These are phyloP conservation scores for Lagerstroemia speciosa DNA, from an alignment of 345 rosid genomes.

Conservation along the genomic window DNA sequence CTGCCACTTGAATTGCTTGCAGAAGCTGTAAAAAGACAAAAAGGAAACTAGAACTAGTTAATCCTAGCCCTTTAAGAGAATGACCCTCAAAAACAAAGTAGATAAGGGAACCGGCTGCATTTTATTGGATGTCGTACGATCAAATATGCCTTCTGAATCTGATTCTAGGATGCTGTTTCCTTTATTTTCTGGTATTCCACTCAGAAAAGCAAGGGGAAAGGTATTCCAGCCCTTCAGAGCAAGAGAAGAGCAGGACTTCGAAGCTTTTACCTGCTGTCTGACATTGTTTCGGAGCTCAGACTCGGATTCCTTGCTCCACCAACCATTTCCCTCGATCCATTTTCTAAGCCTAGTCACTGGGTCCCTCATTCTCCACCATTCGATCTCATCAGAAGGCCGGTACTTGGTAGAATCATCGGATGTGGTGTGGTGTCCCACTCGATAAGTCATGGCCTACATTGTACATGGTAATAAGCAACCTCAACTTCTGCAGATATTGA, in stretches of 20 bases:
- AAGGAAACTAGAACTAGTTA: neutral
- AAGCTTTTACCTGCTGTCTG: conserved; percentile 57
- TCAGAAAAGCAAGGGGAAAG: too few species aligned
- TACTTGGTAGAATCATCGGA: conserved; percentile 93
- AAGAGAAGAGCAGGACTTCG: too few species aligned
- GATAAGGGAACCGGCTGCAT: too few species aligned
- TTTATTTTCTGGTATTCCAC: neutral
- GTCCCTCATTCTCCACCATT: conserved; percentile 56
- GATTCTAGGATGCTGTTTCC: neutral
- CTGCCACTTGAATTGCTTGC: conserved; percentile 67
- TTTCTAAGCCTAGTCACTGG: conserved; percentile 60
- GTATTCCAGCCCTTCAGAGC: neutral
- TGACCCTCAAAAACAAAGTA: too few species aligned
- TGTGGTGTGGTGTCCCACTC: conserved; percentile 87
- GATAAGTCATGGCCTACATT: conserved; percentile 71
- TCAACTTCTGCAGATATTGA: neutral
- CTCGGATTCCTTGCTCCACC: conserved; percentile 71
- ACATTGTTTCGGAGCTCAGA: conserved; percentile 42
- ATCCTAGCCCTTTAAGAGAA: neutral
- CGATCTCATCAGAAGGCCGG: conserved; percentile 62
- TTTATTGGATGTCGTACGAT: neutral
- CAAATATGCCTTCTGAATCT: neutral
- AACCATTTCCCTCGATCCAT: conserved; percentile 65
- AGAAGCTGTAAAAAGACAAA: conserved; percentile 40
- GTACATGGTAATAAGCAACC: neutral